Conservation (phyloP, 2,329 filamentous ascomycete species). For the Zasmidium angulare region DNA sequence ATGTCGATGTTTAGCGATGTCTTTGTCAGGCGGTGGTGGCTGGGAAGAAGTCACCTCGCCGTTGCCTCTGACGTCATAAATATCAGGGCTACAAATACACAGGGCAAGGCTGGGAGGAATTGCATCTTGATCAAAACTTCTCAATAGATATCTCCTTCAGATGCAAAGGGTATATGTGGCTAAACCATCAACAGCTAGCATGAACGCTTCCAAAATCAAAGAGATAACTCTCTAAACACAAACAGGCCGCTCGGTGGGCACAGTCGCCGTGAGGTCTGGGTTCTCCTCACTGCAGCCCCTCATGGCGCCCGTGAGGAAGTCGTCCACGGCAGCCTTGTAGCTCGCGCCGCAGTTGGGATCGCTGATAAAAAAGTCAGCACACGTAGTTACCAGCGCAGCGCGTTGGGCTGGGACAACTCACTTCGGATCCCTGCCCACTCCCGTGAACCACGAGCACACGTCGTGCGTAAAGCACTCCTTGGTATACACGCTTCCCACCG, state of each 20-base stretch:
- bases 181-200: too few species aligned
- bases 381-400: not conserved
- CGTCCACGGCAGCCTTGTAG: conserved; percentile 45
- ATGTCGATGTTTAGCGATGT: too few species aligned
- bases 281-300: conserved; percentile 34
- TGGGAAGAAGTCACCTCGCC: too few species aligned
- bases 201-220: too few species aligned
- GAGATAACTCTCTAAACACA: too few species aligned
- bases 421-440: conserved; percentile 48
- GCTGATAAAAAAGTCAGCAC: conserved; percentile 28
- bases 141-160: too few species aligned
- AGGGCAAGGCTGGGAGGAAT: too few species aligned
- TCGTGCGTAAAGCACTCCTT: conserved; percentile 55
- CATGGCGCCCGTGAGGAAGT: conserved; percentile 40
- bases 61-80: too few species aligned
- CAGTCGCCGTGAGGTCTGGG: conserved; percentile 12
- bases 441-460: conserved; percentile 53
- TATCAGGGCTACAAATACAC: too few species aligned
- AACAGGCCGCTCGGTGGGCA: not conserved
- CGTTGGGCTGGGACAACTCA: conserved; percentile 18
- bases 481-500: conserved; percentile 50
- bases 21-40: too few species aligned
- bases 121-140: too few species aligned
- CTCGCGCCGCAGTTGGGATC: conserved; percentile 51
- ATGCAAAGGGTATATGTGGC: too few species aligned